phyloP scores from a whole-genome alignment of 2,329 filamentous ascomycete species.

The Aaosphaeria pasadenensis region DNA sequence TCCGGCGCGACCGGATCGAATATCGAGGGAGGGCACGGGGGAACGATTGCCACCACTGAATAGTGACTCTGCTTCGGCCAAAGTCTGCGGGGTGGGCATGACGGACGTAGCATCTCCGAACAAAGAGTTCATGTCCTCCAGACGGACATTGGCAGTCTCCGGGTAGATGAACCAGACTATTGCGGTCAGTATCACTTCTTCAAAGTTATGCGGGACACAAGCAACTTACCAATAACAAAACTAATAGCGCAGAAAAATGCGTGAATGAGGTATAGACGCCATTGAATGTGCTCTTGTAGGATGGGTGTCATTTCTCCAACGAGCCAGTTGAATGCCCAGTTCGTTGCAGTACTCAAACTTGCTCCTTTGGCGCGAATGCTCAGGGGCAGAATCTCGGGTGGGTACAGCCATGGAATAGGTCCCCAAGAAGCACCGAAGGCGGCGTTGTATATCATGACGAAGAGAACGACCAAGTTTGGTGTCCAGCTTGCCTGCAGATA shows the following conservation, averaged over 20 bases:
- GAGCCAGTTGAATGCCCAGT: conserved; percentile 98
- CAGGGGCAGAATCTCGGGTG: conserved; percentile 94
- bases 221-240: conserved; percentile 91
- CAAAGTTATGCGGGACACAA: background rate
- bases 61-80: conserved; percentile 78
- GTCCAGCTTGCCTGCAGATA: conserved; percentile 79
- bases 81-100: conserved; percentile 73
- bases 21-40: conserved; percentile 74
- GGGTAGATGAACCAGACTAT: conserved; percentile 96
- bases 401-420: conserved; percentile 96
- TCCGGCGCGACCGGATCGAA: conserved; percentile 54
- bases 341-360: conserved; percentile 90
- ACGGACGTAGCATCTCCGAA: conserved; percentile 91
- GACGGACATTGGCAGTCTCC: conserved; percentile 88
- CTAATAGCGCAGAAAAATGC: conserved; percentile 95
- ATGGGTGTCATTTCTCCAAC: conserved; percentile 95
- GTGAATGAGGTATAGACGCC: conserved; percentile 91
- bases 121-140: conserved; percentile 94
- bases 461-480: conserved; percentile 81
- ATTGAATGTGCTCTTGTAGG: conserved; percentile 85
- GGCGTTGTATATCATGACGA: conserved; percentile 98
- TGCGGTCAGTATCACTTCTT: conserved; percentile 13
- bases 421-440: conserved; percentile 98
- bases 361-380: conserved; percentile 97
- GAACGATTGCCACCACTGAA: conserved; percentile 64